Evolutionary conservation across 306 rosid genomes (phyloP).

Genomic region (Prunus kanzakura): DNA sequence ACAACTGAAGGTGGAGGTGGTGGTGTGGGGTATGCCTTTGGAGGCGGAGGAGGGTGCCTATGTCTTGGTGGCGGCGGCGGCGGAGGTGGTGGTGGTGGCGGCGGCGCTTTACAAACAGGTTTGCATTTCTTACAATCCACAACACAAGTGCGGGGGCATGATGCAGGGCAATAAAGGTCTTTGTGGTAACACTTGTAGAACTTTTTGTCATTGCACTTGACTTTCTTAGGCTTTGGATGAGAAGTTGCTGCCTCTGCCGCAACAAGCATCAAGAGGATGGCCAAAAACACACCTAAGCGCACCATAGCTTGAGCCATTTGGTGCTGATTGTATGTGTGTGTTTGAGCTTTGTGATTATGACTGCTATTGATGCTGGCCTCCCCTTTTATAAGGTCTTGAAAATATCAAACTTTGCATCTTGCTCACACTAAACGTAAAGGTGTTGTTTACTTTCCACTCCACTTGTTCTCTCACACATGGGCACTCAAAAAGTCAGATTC

Average conservation of each 20-base stretch:
- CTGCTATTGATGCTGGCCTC: not conserved
- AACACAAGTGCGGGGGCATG: conserved; percentile 32
- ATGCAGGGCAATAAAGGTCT: conserved; percentile 20
- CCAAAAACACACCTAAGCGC: conserved; percentile 6
- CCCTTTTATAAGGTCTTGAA: not conserved
- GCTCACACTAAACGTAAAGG: not conserved
- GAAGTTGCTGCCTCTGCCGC: conserved; percentile 20
- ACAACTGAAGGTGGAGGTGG: conserved; percentile 15
- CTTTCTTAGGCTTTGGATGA: conserved; percentile 30
- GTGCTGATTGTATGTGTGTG: not conserved
- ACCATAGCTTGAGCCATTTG: conserved; percentile 11
- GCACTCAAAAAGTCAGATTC: not conserved
- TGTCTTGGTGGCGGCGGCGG: conserved; percentile 26
- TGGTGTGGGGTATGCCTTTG: conserved; percentile 10
- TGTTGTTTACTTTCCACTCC: not conserved
- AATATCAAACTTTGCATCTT: not conserved
- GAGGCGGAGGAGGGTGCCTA: not conserved
- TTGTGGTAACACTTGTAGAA: conserved; percentile 29
- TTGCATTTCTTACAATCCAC: conserved; percentile 31
- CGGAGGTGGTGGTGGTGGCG: conserved; percentile 14
- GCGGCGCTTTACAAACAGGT: conserved; percentile 19
- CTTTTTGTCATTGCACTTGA: conserved; percentile 37
- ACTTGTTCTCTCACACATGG: conserved; percentile 1
- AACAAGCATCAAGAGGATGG: conserved; percentile 13
- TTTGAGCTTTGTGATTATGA: not conserved